A percentile compares a stretch with the other conserved stretches of the same genome.
Evolutionary conservation across 2,329 filamentous ascomycete genomes (phyloP).

Genomic region (Chaetomium sp.): DNA sequence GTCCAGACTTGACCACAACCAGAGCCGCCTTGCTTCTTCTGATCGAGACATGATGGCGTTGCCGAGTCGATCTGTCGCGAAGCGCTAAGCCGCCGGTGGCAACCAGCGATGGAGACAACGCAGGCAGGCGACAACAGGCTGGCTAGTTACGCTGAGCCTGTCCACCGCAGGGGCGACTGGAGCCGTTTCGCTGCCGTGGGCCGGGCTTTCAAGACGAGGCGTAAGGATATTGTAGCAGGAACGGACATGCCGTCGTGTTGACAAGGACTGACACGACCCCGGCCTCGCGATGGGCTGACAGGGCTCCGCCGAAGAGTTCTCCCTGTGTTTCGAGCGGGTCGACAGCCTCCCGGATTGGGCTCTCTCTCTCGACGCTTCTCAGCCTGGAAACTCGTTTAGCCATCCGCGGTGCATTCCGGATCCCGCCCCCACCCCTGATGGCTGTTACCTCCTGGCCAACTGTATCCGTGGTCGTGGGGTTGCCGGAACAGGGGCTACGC

Average conservation of each 20-base stretch:
- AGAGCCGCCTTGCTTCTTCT: not conserved
- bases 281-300: conserved; percentile 15
- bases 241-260: not conserved
- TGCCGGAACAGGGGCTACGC: conserved; percentile 9
- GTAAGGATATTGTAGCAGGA: not conserved
- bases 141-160: not conserved
- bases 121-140: not conserved
- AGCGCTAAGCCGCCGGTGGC: not conserved
- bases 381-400: conserved; percentile 6
- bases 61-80: not conserved
- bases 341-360: not conserved
- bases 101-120: conserved; percentile 5
- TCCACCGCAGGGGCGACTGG: not conserved
- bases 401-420: not conserved
- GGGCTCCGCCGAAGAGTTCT: conserved; percentile 13
- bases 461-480: conserved; percentile 20
- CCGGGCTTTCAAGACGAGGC: not conserved
- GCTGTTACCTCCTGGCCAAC: conserved; percentile 4
- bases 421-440: not conserved
- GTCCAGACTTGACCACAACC: not conserved
- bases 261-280: conserved; percentile 8
- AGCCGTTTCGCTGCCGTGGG: not conserved
- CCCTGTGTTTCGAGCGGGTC: conserved; percentile 19
- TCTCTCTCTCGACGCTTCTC: not conserved
- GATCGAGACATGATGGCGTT: not conserved